Evolutionary conservation across 768 basidiomycete genomes (phyloP).

Genomic region (Dioszegia crocea): DNA sequence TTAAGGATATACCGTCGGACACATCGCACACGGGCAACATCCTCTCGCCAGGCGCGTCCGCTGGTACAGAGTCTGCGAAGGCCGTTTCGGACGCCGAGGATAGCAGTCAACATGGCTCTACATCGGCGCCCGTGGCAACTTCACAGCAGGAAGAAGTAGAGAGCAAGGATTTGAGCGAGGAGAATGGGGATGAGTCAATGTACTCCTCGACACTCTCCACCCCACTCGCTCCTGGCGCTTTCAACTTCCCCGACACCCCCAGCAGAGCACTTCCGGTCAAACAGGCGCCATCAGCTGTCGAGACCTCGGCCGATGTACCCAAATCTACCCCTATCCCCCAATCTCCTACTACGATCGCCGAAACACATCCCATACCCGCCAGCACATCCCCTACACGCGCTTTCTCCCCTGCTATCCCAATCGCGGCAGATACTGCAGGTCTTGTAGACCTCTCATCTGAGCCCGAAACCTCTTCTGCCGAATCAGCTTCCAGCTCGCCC

Average conservation of each 20-base stretch:
- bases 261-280: background rate
- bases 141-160: no score
- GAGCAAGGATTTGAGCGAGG: no score
- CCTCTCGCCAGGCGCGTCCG: no score
- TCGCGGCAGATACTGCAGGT: background rate
- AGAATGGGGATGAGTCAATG: background rate
- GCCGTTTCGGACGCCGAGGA: no score
- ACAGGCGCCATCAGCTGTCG: background rate
- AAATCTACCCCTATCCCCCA: background rate
- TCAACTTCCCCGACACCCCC: conserved; percentile 1
- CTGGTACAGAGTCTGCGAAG: no score
- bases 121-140: no score
- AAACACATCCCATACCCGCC: no score
- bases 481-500: background rate
- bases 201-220: conserved; percentile 1
- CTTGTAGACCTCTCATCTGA: background rate
- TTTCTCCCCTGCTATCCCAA: no score
- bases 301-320: background rate
- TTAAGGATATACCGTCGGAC: no score
- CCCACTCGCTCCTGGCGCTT: background rate
- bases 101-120: no score
- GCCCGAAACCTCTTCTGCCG: background rate
- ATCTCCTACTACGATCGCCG: background rate
- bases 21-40: no score
- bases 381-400: no score